phyloP scores from a whole-genome alignment of 2,329 filamentous ascomycete genomes.

The Xylaria sp. region DNA sequence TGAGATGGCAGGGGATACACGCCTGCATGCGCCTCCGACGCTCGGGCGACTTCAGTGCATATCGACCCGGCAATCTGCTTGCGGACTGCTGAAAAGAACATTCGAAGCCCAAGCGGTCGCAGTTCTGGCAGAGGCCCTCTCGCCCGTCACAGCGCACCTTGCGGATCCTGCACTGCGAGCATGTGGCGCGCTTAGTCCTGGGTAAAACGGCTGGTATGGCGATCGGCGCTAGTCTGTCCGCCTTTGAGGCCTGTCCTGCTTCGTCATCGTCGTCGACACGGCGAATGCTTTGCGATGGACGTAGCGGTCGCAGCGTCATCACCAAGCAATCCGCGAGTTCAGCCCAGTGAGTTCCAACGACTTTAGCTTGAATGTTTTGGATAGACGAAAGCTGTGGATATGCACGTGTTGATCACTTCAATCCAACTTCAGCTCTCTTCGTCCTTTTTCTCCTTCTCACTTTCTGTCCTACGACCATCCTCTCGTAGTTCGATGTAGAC shows the following conservation, averaged over 20 bases:
- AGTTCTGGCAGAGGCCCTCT: slow-evolving; percentile 48
- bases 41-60: slow-evolving; percentile 44
- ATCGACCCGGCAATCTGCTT: slow-evolving; percentile 39
- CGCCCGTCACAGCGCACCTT: slow-evolving; percentile 50
- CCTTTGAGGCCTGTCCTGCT: not conserved
- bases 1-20: slow-evolving; percentile 47
- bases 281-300: slow-evolving; percentile 40
- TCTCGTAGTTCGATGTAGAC: slow-evolving; percentile 1
- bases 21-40: slow-evolving; percentile 47
- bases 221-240: slow-evolving; percentile 17
- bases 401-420: slow-evolving; percentile 1
- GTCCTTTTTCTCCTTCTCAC: slow-evolving; percentile 5
- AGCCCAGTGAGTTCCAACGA: not conserved
- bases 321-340: slow-evolving; percentile 8
- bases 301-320: slow-evolving; percentile 45
- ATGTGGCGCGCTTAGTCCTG: slow-evolving; percentile 42
- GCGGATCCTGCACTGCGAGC: slow-evolving; percentile 46
- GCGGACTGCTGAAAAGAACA: slow-evolving; percentile 50
- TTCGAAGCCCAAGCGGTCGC: slow-evolving; percentile 49
- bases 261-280: slow-evolving; percentile 6
- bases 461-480: slow-evolving; percentile 13
- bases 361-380: not conserved
- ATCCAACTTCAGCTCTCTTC: slow-evolving; percentile 11
- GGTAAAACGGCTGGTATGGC: slow-evolving; percentile 21
- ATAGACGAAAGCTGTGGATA: not conserved